Base-by-base conservation (phyloP, 2,329 filamentous ascomycete genomes). In the Dactylellina cionopaga region DNA sequence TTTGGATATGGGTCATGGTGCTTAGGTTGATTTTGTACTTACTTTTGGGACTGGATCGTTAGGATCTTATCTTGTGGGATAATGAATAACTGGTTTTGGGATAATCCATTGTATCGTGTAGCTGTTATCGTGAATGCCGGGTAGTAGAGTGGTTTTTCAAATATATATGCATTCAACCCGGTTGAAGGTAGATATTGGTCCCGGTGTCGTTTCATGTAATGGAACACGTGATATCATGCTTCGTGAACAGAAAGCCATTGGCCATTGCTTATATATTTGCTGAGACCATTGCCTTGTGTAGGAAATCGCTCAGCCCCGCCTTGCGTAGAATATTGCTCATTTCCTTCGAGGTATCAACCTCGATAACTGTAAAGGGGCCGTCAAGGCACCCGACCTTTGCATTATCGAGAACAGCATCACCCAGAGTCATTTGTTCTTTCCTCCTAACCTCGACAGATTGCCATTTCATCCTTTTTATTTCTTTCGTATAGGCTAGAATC, bases 381-480 rank as follows among this genome's bases (percentile, higher is more conserved):
- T n/a, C n/a, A 1, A 72, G 59, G 22, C 39, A 35, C 33, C 49
- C 41, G 5, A 41, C 2, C 17, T 55, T 29, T 1, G 22, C 6
- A 41, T 55, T 24, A 7, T 24, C 35, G n/a, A 35, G 17, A 39
- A 24, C 22, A 27, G 9, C 19, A 49, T 44, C 47, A 11, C 24
- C 15, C 4, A 60, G 24, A 17, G 29, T 27, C 24, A 59, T 29
- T n/a, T 46, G 19, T 15, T 65, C 59, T 25, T 58, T 72, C 22
- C 52, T 49, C 46, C 59, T 52, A 37, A 72, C 54, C 35, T 72
- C 59, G 19, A 72, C 68, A 3, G 68, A 72, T 11, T 72, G 68
- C 68, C 68, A 72, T 54, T 52, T 64, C 68, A 72, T 72, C 10
- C 59, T 44, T 35, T 72, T 72, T 27, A 72, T 72, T 41, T 60